Evolutionary conservation across 2,329 filamentous ascomycete species (phyloP).

Genomic region (Paracamarosporium sp.): DNA sequence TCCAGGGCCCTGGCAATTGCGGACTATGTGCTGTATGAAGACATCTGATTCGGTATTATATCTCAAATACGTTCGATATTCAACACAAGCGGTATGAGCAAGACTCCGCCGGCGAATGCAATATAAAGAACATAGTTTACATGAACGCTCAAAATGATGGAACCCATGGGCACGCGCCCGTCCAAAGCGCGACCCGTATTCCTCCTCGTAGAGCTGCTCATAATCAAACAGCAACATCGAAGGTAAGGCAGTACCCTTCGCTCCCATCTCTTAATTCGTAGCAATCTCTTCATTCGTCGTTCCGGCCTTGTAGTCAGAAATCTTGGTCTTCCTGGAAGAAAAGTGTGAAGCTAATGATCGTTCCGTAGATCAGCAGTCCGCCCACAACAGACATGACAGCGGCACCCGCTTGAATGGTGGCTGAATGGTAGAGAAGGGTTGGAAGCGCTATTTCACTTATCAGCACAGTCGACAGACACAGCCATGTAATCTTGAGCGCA

Average conservation of each 20-base stretch:
- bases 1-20: slow-evolving; percentile 1
- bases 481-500: background rate
- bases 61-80: background rate
- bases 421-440: slow-evolving; percentile 83
- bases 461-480: slow-evolving; percentile 10
- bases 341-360: slow-evolving; percentile 96
- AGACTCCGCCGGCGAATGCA: slow-evolving; percentile 5
- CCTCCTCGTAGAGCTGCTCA: background rate
- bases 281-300: slow-evolving; percentile 18
- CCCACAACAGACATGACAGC: slow-evolving; percentile 96
- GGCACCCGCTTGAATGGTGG: slow-evolving; percentile 80
- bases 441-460: slow-evolving; percentile 72
- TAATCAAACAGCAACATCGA: background rate
- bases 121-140: slow-evolving; percentile 26
- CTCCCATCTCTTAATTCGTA: background rate
- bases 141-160: slow-evolving; percentile 33
- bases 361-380: slow-evolving; percentile 93
- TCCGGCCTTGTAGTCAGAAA: slow-evolving; percentile 65
- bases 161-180: slow-evolving; percentile 6
- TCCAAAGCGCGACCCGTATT: slow-evolving; percentile 1
- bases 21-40: background rate
- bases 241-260: background rate
- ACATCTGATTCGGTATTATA: background rate
- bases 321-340: slow-evolving; percentile 99
- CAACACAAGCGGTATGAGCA: background rate